Evolutionary conservation across 2,329 filamentous ascomycete species (phyloP).

Genomic region (Diaporthe citri): DNA sequence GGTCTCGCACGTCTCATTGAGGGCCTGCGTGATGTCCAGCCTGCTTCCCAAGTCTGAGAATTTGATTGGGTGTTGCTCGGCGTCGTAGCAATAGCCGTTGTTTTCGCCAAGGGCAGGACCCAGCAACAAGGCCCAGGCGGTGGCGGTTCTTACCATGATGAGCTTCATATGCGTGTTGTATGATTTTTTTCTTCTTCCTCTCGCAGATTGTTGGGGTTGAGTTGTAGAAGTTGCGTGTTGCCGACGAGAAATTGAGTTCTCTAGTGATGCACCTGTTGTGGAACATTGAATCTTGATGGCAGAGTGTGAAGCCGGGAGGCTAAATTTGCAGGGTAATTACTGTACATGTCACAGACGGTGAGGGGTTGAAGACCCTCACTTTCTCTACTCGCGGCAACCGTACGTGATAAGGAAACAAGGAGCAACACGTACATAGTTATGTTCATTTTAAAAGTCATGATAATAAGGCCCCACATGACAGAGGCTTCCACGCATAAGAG

Average conservation of each 20-base stretch:
- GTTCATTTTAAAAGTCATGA: neutral
- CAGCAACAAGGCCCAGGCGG: neutral
- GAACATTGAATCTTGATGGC: neutral
- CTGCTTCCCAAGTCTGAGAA: conserved; percentile 15
- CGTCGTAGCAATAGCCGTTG: neutral
- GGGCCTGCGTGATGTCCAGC: neutral
- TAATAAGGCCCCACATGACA: neutral
- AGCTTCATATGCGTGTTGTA: neutral
- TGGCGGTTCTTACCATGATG: neutral
- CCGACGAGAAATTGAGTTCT: neutral
- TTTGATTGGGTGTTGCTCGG: neutral
- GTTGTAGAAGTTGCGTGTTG: neutral
- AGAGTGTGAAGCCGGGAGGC: neutral
- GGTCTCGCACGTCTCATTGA: neutral
- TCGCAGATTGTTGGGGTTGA: neutral
- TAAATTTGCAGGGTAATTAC: conserved; percentile 14
- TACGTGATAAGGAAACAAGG: neutral
- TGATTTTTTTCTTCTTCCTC: no score
- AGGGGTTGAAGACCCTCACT: neutral
- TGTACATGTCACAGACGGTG: neutral
- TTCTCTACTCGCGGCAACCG: neutral
- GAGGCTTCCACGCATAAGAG: neutral
- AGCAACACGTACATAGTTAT: neutral
- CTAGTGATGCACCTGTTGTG: neutral
- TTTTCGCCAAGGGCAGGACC: neutral